Conservation (phyloP, 371 early-diverging fungal genomes). For the Rhizopus delemar region DNA sequence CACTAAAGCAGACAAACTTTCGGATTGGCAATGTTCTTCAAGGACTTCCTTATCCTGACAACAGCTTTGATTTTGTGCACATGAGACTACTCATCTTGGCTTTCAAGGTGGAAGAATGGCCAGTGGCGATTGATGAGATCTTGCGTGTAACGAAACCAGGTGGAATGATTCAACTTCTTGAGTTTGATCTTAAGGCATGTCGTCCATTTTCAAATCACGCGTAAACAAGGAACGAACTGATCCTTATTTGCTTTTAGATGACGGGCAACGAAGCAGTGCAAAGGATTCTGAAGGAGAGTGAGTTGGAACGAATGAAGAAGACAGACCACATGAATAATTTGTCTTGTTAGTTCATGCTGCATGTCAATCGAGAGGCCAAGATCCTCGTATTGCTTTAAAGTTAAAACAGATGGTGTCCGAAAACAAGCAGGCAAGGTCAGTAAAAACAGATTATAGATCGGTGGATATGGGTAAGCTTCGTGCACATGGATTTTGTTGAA, state of each 20-base stretch:
- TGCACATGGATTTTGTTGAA: background rate
- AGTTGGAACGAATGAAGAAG: too few relatives aligned
- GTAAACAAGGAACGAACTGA: too few relatives aligned
- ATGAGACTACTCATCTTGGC: constrained; percentile 48
- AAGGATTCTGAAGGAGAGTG: too few relatives aligned
- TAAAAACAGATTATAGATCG: background rate
- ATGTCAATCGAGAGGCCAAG: background rate
- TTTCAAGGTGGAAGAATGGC: constrained; percentile 39
- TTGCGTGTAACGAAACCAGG: constrained; percentile 53
- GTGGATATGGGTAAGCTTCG: background rate
- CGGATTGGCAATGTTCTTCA: constrained; percentile 27
- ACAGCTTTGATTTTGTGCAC: constrained; percentile 36
- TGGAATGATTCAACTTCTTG: constrained; percentile 46
- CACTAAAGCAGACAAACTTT: constrained; percentile 14
- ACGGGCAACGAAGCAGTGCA: background rate
- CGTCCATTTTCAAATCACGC: background rate
- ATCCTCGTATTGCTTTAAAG: background rate
- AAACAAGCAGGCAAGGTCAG: background rate
- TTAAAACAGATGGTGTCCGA: background rate
- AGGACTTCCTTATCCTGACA: constrained; percentile 17
- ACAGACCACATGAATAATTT: too few relatives aligned
- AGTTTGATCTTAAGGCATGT: constrained; percentile 1
- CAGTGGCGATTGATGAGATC: constrained; percentile 32
- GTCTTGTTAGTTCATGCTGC: too few relatives aligned
- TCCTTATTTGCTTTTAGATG: background rate